Conservation (phyloP, 176 grass and related monocot genomes). For the Bromus sterilis region DNA sequence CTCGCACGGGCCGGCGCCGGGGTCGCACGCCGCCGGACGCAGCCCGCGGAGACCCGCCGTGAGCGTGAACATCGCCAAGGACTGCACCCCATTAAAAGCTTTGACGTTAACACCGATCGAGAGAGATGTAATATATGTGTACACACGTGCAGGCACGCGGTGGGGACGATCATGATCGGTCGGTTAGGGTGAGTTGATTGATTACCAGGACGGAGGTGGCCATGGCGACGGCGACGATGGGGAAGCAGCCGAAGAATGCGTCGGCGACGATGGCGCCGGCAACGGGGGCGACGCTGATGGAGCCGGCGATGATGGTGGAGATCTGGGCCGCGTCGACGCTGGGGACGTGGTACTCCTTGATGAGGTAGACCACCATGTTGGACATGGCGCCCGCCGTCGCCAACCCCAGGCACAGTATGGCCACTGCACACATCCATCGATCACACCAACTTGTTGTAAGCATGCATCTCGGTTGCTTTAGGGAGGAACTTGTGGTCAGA, state of each 20-base stretch:
- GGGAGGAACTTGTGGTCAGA: no score
- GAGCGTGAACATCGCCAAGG: slow-evolving; percentile 52
- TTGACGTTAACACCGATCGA: slow-evolving; percentile 22
- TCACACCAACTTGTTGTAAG: neutral
- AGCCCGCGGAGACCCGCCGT: slow-evolving; percentile 38
- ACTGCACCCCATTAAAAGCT: no score
- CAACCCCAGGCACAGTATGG: slow-evolving; percentile 31
- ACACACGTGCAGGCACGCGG: neutral
- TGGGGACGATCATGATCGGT: no score
- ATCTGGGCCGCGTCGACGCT: slow-evolving; percentile 73
- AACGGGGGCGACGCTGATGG: slow-evolving; percentile 50
- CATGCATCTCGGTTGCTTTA: no score
- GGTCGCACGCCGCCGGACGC: slow-evolving; percentile 24
- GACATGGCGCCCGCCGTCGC: slow-evolving; percentile 5
- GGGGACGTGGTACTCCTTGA: slow-evolving; percentile 62
- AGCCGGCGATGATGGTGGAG: slow-evolving; percentile 44
- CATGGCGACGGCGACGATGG: slow-evolving; percentile 43
- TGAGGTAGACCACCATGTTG: slow-evolving; percentile 45
- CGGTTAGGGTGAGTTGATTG: no score
- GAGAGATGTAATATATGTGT: neutral
- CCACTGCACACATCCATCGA: slow-evolving; percentile 14
- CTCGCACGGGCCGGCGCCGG: slow-evolving; percentile 15
- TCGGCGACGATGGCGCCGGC: slow-evolving; percentile 62
- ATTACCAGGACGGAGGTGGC: slow-evolving; percentile 40
- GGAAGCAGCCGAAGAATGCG: slow-evolving; percentile 66